Base-by-base conservation (phyloP, 192 early-diverging fungal genomes). In the Coemansia sp. region DNA sequence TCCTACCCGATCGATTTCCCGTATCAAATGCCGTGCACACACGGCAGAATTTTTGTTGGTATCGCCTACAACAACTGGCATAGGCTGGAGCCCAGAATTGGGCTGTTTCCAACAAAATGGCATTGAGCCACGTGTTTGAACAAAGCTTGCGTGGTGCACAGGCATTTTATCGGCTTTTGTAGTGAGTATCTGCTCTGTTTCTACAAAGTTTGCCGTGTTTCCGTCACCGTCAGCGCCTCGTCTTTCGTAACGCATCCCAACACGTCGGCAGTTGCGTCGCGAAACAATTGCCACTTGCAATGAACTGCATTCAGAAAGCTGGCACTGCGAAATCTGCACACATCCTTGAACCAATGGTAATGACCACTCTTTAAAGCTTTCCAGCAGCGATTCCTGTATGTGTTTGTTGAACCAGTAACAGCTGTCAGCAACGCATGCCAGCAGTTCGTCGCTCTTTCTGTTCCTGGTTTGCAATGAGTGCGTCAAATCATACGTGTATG, bases 191-290 rank as follows among this genome's bases (percentile, higher is more conserved):
- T 96, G 93, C 66, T 98, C 94, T 3, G 94, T 97, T 67, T 98
- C 96, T 0, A 97, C 94, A 83, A 87, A 97, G 80, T 98, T 98
- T 28, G 96, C 89, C 2, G 93, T 90, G 54, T 90, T 69, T 2
- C 94, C 96, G 14, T 84, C 42, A 28, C 86, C 85, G 73, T 98
- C 88, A 20, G 94, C 82, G 28, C 96, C 94, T 44, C 96, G 83
- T 7, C 87, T 80, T 57, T 97, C 87, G 66, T 94, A 98, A 15
- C 96, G 86, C 42, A 91, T 80, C 21, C 92, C 91, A 58, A 71
- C 53, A 26, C 69, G 61, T 30, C 55, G 68, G 23, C 65, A 59
- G 65, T 82, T 84, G 61, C 88, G 79, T 48, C 88, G 74, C 14
- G 87, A 88, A 26, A 90, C 69, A 19, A 90, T 61, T n/a, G 75